Evolutionary conservation across 2,329 filamentous ascomycete genomes (phyloP), one percentile per base, ranked within the genome.

Genomic region (Fusarium palustre): DNA sequence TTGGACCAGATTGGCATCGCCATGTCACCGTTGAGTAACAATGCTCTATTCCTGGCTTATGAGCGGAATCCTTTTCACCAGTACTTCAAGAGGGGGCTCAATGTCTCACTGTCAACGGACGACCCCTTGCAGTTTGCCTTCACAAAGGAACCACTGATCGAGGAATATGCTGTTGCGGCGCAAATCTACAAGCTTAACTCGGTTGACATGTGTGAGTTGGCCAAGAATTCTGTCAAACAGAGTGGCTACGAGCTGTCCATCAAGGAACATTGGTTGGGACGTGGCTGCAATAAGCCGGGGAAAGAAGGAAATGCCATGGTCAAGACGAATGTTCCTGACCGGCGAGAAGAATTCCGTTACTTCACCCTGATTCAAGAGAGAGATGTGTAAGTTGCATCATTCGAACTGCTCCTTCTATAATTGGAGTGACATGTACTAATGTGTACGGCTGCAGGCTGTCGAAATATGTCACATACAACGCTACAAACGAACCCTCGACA

Each of bases 11-110:
- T 99, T 67, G 96, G 96, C 60, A 96, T 99, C 68, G 96, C 96
- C 65, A 99, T 99, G 96, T 98, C 95, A n/a, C 96, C 96, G 4
- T 86, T 99, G 46, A 97, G 94, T 79, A 99, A 99, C 83, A 99
- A 99, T 74, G 96, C 96, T 0, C 82, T 99, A 33, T 99, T 99
- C 82, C 83, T 99, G 54, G 94, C 95, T 1, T 98, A 99, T 76
- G 96, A 99, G 79, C 90, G 97, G 62, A 99, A 99, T 74, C 96
- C 96, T 0, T 99, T 97, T 81, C 86, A 97, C 73, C 92, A 92
- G 75, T 99, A 99, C 81, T 99, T 99, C 84, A 91, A 92, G 76
- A 90, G 96, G 57, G 96, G 96, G 0, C 82, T 99, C 53, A 99
- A 99, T 76, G 94, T 99, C 9, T 98, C 95, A 2, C 83, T 99